A percentile compares a stretch with the other conserved stretches of the same genome.
phyloP scores from a whole-genome alignment of 306 rosid species.

The Dryas octopetala region DNA sequence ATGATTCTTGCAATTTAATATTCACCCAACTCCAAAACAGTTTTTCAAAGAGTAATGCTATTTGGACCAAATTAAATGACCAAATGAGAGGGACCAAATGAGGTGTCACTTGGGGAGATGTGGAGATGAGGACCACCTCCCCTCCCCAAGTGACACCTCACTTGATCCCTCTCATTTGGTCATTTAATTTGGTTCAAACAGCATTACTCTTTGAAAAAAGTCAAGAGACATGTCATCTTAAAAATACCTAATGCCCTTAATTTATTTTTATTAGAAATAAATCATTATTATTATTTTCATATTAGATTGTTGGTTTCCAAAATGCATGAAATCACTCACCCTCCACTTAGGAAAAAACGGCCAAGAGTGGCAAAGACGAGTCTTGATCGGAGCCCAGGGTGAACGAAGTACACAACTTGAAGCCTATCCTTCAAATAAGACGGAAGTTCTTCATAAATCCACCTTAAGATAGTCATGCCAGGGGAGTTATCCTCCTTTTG shows the following conservation, averaged over 20 bases:
- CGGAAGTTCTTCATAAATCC: slow-evolving; percentile 93
- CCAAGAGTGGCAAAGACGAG: slow-evolving; percentile 84
- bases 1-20: background rate
- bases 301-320: background rate
- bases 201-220: background rate
- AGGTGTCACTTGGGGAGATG: too few relatives aligned
- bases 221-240: background rate
- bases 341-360: slow-evolving; percentile 81
- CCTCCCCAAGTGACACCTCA: too few relatives aligned
- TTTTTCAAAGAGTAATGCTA: background rate
- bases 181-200: too few relatives aligned
- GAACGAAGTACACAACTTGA: slow-evolving; percentile 74
- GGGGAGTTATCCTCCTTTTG: slow-evolving; percentile 93
- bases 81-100: too few relatives aligned
- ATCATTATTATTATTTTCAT: background rate
- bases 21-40: background rate
- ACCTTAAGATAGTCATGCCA: slow-evolving; percentile 87
- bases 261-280: background rate
- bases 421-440: slow-evolving; percentile 74
- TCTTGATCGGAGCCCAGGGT: slow-evolving; percentile 91
- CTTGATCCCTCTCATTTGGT: too few relatives aligned
- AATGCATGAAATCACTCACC: slow-evolving; percentile 51
- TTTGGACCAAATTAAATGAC: too few relatives aligned
- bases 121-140: too few relatives aligned
- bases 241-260: background rate